Evolutionary conservation across 2,329 filamentous ascomycete genomes (phyloP).

Genomic region (Claviceps capensis): DNA sequence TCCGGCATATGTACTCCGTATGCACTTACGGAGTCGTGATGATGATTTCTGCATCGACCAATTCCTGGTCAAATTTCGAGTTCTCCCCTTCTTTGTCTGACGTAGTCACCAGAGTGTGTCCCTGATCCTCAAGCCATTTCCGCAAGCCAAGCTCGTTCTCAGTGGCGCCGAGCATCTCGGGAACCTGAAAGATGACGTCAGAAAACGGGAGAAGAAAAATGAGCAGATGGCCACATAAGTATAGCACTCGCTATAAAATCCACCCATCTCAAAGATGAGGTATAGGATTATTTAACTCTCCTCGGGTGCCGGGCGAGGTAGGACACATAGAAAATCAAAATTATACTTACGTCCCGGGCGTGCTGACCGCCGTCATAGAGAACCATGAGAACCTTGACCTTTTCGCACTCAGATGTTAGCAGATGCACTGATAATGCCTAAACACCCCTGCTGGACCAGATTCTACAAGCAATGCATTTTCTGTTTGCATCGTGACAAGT

Average conservation of each 20-base stretch:
- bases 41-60: constrained; percentile 95
- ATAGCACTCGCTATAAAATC: not conserved
- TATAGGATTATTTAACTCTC: not conserved
- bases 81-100: constrained; percentile 93
- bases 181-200: constrained; percentile 34
- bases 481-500: constrained; percentile 8
- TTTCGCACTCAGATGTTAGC: constrained; percentile 31
- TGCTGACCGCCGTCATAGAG: constrained; percentile 87
- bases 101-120: constrained; percentile 92
- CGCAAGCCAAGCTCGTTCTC: constrained; percentile 97
- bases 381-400: constrained; percentile 93
- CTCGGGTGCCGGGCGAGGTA: not conserved
- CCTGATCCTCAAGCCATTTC: constrained; percentile 95
- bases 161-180: constrained; percentile 80
- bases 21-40: constrained; percentile 80
- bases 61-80: constrained; percentile 88
- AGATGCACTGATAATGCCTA: constrained; percentile 33
- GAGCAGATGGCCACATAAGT: not conserved
- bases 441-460: constrained; percentile 23
- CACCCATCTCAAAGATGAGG: not conserved
- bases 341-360: constrained; percentile 58
- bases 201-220: not conserved
- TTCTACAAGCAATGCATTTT: constrained; percentile 1
- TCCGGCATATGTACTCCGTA: too few relatives aligned
- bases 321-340: not conserved